Conservation (phyloP, 2,329 filamentous ascomycete genomes). For the Hypoxylon sp. region DNA sequence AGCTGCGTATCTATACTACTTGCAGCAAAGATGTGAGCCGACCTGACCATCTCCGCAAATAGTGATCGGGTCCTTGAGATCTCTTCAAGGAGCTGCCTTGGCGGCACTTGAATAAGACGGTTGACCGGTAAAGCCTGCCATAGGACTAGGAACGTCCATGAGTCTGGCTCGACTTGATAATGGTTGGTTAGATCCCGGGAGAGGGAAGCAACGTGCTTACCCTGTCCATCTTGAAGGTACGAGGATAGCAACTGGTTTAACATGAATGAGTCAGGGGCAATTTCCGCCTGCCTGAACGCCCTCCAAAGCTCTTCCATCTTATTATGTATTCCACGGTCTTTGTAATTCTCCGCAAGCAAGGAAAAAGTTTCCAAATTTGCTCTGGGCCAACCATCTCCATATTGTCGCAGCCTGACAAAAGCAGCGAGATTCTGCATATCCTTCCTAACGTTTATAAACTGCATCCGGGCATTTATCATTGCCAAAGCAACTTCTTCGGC, state of each 20-base stretch:
- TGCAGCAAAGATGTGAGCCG: conserved; percentile 61
- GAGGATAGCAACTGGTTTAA: conserved; percentile 84
- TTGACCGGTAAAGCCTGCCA: conserved; percentile 73
- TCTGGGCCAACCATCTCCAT: conserved; percentile 61
- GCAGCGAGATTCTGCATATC: conserved; percentile 49
- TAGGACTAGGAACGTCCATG: conserved; percentile 77
- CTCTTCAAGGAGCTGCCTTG: conserved; percentile 53
- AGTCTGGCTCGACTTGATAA: conserved; percentile 70
- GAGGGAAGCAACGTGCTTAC: conserved; percentile 67
- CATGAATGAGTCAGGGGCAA: conserved; percentile 79
- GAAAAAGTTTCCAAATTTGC: conserved; percentile 85
- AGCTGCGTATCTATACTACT: conserved; percentile 63
- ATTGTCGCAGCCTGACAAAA: conserved; percentile 52
- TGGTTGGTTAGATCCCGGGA: conserved; percentile 69
- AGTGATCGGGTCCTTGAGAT: conserved; percentile 58
- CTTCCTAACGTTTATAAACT: conserved; percentile 69
- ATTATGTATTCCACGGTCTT: conserved; percentile 70
- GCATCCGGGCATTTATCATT: conserved; percentile 80
- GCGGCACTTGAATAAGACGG: conserved; percentile 58
- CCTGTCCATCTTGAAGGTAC: conserved; percentile 72
- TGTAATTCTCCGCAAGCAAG: conserved; percentile 80
- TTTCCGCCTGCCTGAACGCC: conserved; percentile 73
- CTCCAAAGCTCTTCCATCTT: conserved; percentile 73
- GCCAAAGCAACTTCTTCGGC: conserved; percentile 80
- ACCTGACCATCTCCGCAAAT: conserved; percentile 66